Evolutionary conservation across 495 filamentous ascomycete genomes (phyloP), one percentile per base, ranked within the genome.

Genomic region (Achaetomiella virescens): DNA sequence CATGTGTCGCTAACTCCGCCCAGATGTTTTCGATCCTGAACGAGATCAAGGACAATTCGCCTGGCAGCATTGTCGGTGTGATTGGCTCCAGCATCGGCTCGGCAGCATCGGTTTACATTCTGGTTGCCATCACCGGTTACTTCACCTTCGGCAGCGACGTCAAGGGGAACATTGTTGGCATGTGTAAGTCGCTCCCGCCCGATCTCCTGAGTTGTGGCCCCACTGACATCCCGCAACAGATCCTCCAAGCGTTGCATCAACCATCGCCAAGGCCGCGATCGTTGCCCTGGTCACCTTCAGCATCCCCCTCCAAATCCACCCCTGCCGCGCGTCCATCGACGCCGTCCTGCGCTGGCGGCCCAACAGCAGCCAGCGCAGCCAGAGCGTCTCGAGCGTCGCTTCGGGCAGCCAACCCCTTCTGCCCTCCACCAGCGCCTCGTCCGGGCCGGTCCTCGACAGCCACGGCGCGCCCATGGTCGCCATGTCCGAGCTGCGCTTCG

Each of bases 21-120:
- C 61, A 96, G 91, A 98, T 98, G 93, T 98, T 98, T 66, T 96
- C 95, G 0, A 92, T 98, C 58, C 72, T 98, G 29, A 98, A 98
- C 60, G 95, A 98, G 74, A 91, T 97, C 61, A 72, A 76, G 49
- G 85, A 95, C 68, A 91, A 90, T 66, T 88, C 87, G 15, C 90
- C 89, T 27, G 63, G 37, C 60, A 87, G 88, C 52, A 88, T 92
- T 6, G 88, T 91, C 2, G 75, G 74, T 22, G 92, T 98, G 24
- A 86, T 97, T 17, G 70, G 81, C 56, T 78, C 86, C 17, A 95
- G 89, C 59, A 93, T 92, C 59, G 95, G 93, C 20, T 81, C 83
- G 35, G 85, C 91, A 10, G 84, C 84, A 10, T 75, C 77, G 31
- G 81, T 95, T 31, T 98, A 98, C 63, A 80, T 96, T 40, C 77